Evolutionary conservation across 805 yeast species (phyloP), one percentile per base, ranked within the genome.

Genomic region (Scheffersomyces lignosus): DNA sequence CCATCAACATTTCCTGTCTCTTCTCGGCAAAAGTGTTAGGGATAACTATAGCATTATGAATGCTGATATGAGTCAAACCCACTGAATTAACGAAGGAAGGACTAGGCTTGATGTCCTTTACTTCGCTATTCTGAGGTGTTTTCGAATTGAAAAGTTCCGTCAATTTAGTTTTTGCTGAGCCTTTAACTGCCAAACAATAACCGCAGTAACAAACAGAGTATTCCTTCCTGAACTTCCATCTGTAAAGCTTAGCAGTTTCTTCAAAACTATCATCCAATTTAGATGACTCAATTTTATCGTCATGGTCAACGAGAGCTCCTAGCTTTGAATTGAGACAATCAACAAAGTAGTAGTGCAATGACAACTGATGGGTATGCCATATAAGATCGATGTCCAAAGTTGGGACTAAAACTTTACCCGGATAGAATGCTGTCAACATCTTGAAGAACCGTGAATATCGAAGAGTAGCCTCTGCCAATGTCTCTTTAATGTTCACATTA

Each of bases 331-430:
- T 13, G 14, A 27, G 24, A 32, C 52, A 45, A 15, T 40, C 43
- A 7, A 15, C 20, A 24, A 48, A 42, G 34, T 56, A 54, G 22
- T 36, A 27, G 29, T 31, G 31, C 37, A 42, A 36, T 7, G 44
- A 27, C 14, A 57, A 42, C 28, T 52, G 58, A 31, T 58, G 60
- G 3, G 63, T 58, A 27, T 50, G 59, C 63, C 63, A 56, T 2
- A 55, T 29, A 30, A 58, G 41, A 26, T 56, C 60, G 16, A 58
- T 55, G 28, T 58, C 62, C 32, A 58, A 41, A 4, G 60, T 54
- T 0, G 63, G 62, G 1, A 55, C 54, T 12, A 46, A 29, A 13
- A 39, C 31, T 15, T 16, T 31, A 12, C 24, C 27, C n/a, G n/a
- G n/a, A n/a, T n/a, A n/a, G 2, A 31, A 15, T n/a, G 18, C 3